Conservation (phyloP, 2,329 filamentous ascomycete genomes). For the Seiridium unicorne region DNA sequence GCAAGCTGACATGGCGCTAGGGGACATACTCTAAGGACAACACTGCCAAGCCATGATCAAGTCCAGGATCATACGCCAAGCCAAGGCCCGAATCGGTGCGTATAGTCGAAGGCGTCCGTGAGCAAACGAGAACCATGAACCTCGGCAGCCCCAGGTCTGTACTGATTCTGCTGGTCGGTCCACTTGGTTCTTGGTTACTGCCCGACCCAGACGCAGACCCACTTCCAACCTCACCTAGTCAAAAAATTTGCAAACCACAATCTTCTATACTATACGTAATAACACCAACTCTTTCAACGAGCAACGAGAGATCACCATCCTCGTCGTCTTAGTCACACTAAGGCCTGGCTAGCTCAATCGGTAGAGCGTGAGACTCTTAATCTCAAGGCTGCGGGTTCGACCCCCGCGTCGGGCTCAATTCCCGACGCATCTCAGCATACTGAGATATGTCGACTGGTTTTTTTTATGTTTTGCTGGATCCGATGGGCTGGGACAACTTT, state of each 20-base stretch:
- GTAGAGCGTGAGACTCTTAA: slow-evolving; percentile 70
- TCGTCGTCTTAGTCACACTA: neutral
- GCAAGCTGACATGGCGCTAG: no score
- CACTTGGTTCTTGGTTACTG: no score
- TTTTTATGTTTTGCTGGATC: no score
- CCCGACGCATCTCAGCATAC: slow-evolving; percentile 26
- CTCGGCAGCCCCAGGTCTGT: neutral
- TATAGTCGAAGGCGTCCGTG: no score
- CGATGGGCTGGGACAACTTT: no score
- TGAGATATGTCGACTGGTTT: neutral
- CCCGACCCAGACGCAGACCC: no score
- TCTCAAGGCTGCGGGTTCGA: slow-evolving; percentile 38
- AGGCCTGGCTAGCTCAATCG: slow-evolving; percentile 61
- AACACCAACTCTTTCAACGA: neutral
- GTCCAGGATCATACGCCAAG: no score
- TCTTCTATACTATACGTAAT: neutral
- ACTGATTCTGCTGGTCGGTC: neutral
- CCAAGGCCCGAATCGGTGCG: no score
- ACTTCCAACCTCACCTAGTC: no score
- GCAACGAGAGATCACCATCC: no score
- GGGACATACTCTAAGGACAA: no score
- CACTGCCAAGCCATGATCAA: no score
- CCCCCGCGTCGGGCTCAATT: slow-evolving; percentile 48
- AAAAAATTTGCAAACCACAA: neutral
- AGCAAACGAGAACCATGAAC: neutral